Conservation (phyloP, 208 protist species). For the Eutreptiella sp. region DNA sequence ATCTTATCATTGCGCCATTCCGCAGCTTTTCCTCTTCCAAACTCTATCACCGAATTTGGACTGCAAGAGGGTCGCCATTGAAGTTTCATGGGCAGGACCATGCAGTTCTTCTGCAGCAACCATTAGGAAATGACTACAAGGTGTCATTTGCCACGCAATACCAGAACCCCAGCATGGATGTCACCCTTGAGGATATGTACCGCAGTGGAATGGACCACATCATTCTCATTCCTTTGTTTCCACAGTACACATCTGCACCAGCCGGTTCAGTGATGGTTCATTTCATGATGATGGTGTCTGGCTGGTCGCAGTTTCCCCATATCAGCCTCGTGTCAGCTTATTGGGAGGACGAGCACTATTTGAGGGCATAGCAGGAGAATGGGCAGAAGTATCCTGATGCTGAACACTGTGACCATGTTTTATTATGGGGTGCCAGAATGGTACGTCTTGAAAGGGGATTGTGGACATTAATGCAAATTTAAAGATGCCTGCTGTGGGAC, state of each 20-base stretch:
- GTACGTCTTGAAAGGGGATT: conserved; percentile 13
- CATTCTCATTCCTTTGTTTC: conserved; percentile 23
- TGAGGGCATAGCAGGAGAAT: conserved; percentile 5
- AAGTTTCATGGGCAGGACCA: neutral
- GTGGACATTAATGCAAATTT: neutral
- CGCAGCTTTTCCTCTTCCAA: neutral
- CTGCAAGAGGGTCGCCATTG: conserved; percentile 5
- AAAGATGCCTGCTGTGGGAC: conserved; percentile 1
- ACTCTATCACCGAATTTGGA: conserved; percentile 9
- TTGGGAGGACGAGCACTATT: neutral
- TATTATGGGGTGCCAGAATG: conserved; percentile 13
- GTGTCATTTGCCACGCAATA: conserved; percentile 9
- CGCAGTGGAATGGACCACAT: conserved; percentile 8
- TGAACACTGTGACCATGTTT: conserved; percentile 18
- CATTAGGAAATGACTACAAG: neutral
- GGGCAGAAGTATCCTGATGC: conserved; percentile 11
- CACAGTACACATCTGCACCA: conserved; percentile 15
- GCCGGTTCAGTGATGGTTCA: neutral
- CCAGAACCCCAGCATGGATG: conserved; percentile 7
- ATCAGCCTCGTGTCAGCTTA: conserved; percentile 1
- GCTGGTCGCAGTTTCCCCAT: conserved; percentile 9
- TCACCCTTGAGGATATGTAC: neutral
- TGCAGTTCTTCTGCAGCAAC: conserved; percentile 1
- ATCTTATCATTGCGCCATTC: conserved; percentile 20
- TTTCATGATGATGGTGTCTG: conserved; percentile 1